Evolutionary conservation across 108 stramenopile genomes (phyloP).

Genomic region (Nannochloropsis granulata): DNA sequence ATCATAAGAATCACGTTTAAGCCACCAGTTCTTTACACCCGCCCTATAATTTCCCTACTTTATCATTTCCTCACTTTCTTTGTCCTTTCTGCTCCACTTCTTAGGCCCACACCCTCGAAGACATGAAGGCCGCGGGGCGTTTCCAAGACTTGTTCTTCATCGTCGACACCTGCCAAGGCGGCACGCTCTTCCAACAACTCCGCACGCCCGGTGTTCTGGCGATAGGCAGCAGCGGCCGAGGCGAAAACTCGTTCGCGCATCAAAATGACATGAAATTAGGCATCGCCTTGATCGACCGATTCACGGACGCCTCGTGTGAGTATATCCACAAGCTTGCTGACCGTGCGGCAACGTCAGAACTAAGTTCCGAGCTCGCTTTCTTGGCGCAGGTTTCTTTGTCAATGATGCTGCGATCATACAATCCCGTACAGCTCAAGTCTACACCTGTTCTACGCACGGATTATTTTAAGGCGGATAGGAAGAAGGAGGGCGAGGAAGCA

Average conservation of each 20-base stretch:
- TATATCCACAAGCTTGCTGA: not conserved
- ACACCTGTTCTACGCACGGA: not conserved
- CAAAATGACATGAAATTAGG: conserved; percentile 45
- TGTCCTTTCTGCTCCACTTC: conserved; percentile 50
- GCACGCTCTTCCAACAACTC: conserved; percentile 35
- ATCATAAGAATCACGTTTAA: no score
- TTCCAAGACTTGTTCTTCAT: conserved; percentile 58
- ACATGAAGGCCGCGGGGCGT: conserved; percentile 25
- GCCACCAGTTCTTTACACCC: no score
- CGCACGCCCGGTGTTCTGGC: conserved; percentile 33
- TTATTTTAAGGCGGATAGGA: not conserved
- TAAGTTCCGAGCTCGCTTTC: not conserved
- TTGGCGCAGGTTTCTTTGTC: not conserved
- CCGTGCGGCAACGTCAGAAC: not conserved
- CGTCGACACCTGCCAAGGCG: conserved; percentile 89
- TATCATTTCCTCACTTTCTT: no score
- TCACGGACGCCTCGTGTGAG: conserved; percentile 28
- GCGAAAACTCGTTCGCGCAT: conserved; percentile 63
- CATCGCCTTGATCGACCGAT: conserved; percentile 55
- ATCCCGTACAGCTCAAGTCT: not conserved
- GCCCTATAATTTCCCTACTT: no score
- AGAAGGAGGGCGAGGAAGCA: not conserved
- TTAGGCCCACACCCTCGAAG: not conserved
- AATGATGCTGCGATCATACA: not conserved
- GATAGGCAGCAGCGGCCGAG: conserved; percentile 50